These are phyloP conservation scores for Sugiyamaella americana DNA, from an alignment of 805 yeast species.

Conservation along the genomic window DNA sequence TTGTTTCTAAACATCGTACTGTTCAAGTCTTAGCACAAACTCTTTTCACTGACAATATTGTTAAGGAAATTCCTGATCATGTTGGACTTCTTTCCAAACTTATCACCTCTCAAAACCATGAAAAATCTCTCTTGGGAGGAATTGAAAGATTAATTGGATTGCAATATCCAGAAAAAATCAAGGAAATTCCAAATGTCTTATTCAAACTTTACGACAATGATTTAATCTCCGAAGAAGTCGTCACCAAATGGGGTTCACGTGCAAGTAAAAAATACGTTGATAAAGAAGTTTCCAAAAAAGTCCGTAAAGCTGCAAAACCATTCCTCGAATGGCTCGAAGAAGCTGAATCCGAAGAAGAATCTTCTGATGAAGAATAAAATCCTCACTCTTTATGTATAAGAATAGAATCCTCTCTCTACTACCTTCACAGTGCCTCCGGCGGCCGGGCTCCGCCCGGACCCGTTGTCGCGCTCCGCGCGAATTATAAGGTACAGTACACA, in stretches of 20 bases:
- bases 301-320: constrained; percentile 93
- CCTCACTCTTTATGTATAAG: constrained; percentile 2
- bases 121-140: constrained; percentile 91
- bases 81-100: constrained; percentile 77
- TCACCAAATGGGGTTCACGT: constrained; percentile 80
- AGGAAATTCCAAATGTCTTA: constrained; percentile 72
- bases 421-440: not conserved
- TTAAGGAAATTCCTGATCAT: constrained; percentile 67
- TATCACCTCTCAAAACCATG: constrained; percentile 51
- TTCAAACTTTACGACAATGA: constrained; percentile 79
- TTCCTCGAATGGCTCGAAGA: constrained; percentile 91
- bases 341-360: constrained; percentile 70
- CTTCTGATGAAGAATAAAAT: constrained; percentile 24
- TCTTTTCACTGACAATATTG: constrained; percentile 65
- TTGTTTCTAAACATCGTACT: constrained; percentile 65
- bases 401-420: not conserved
- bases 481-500: not conserved
- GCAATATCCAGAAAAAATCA: constrained; percentile 65
- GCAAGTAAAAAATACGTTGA: constrained; percentile 91
- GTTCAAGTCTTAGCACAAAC: constrained; percentile 90
- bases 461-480: not conserved
- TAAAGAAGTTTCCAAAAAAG: constrained; percentile 86
- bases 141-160: constrained; percentile 88
- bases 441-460: not conserved
- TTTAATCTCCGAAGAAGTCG: constrained; percentile 74